Evolutionary conservation across 2,329 filamentous ascomycete species (phyloP).

Genomic region (Lasiodiplodia gonubiensis): DNA sequence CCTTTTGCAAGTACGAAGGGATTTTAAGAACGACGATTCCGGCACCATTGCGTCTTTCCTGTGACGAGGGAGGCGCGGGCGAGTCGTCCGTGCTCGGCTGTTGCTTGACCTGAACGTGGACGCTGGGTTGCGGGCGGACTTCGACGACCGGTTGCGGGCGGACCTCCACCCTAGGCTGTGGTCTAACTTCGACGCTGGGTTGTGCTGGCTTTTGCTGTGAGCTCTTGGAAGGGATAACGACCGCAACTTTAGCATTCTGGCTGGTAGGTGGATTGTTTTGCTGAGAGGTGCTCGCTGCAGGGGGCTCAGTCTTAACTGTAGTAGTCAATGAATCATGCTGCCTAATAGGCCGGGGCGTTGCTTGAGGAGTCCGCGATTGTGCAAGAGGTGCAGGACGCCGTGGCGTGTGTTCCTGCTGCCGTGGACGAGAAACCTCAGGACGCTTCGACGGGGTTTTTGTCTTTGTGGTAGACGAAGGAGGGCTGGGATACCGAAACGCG

Average conservation of each 20-base stretch:
- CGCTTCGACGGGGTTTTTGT: slow-evolving; percentile 8
- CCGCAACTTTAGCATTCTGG: slow-evolving; percentile 13
- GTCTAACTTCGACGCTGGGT: background rate
- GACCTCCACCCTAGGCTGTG: slow-evolving; percentile 1
- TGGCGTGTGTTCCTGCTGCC: background rate
- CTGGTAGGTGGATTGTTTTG: background rate
- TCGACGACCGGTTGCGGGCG: slow-evolving; percentile 11
- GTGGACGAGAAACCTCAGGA: background rate
- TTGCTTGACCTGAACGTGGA: slow-evolving; percentile 13
- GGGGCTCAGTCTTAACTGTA: background rate
- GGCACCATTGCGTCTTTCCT: slow-evolving; percentile 40
- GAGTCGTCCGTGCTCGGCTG: slow-evolving; percentile 22
- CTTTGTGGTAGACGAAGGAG: slow-evolving; percentile 4
- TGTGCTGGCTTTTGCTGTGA: slow-evolving; percentile 5
- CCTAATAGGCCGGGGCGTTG: background rate
- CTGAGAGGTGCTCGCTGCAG: background rate
- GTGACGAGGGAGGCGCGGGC: slow-evolving; percentile 21
- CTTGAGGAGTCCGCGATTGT: background rate
- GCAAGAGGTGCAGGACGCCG: background rate
- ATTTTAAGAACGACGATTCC: slow-evolving; percentile 57
- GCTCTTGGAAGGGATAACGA: slow-evolving; percentile 20
- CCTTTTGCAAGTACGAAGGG: slow-evolving; percentile 45
- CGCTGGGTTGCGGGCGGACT: background rate
- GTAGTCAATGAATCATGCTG: background rate
- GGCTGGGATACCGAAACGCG: slow-evolving; percentile 40